These are phyloP conservation scores for Mycena galericulata DNA, from an alignment of 768 basidiomycete genomes.

Conservation along the genomic window DNA sequence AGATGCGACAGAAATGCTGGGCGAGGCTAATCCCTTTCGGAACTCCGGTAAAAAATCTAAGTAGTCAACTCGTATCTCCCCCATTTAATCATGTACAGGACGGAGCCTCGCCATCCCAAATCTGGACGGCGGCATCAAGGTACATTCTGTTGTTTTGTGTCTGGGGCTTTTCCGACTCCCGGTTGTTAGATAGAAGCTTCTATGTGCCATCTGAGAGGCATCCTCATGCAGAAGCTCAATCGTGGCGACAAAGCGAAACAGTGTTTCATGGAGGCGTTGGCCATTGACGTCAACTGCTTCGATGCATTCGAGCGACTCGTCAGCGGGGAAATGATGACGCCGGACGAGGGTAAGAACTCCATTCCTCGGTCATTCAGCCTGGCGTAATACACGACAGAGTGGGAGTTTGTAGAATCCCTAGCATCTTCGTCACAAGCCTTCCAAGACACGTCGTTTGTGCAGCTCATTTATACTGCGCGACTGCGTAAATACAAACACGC, in stretches of 20 bases:
- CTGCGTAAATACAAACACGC: slow-evolving; percentile 91
- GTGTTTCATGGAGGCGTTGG: slow-evolving; percentile 95
- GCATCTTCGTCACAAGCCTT: slow-evolving; percentile 86
- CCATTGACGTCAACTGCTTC: slow-evolving; percentile 96
- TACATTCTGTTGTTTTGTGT: too few relatives aligned
- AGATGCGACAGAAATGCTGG: slow-evolving; percentile 36
- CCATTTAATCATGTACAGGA: too few relatives aligned
- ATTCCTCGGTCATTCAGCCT: slow-evolving; percentile 2
- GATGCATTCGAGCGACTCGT: slow-evolving; percentile 94
- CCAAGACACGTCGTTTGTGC: slow-evolving; percentile 91
- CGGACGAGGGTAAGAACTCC: slow-evolving; percentile 84
- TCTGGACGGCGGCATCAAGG: slow-evolving; percentile 95
- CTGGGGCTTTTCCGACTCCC: too few relatives aligned
- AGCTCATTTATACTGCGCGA: slow-evolving; percentile 91
- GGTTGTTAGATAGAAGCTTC: slow-evolving; percentile 99
- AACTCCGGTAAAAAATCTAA: too few relatives aligned
- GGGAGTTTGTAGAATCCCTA: slow-evolving; percentile 93
- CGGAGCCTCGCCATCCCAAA: slow-evolving; percentile 79
- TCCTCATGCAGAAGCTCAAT: slow-evolving; percentile 94
- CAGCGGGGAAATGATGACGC: slow-evolving; percentile 94
- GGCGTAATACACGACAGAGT: slow-evolving; percentile 67
- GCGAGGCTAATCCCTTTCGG: slow-evolving; percentile 29
- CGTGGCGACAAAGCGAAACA: slow-evolving; percentile 92
- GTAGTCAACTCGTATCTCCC: too few relatives aligned
- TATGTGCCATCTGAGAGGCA: slow-evolving; percentile 95